Percentiles rank a stretch among this genome's conserved stretches.
Evolutionary conservation across 2,329 filamentous ascomycete genomes (phyloP).

Genomic region (Aspergillus brasiliensis): DNA sequence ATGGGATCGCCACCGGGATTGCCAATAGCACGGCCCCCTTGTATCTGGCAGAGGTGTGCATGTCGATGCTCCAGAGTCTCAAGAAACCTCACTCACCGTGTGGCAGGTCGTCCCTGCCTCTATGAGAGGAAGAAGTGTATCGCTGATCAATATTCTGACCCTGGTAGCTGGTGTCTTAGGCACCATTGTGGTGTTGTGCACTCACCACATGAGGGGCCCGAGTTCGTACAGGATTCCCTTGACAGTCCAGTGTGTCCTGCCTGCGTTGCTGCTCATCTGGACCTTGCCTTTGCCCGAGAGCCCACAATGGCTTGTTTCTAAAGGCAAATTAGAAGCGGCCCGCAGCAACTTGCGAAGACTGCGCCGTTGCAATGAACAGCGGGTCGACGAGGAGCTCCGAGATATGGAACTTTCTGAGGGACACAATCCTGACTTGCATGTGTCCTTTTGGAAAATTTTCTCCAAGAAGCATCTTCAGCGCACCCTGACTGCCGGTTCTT

Average conservation of each 20-base stretch:
- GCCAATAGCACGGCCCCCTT: constrained; percentile 38
- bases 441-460: constrained; percentile 42
- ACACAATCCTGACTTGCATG: constrained; percentile 25
- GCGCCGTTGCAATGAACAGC: constrained; percentile 32
- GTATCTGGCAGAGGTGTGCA: constrained; percentile 37
- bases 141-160: constrained; percentile 35
- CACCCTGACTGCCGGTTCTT: constrained; percentile 39
- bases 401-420: constrained; percentile 33
- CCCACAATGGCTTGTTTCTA: constrained; percentile 36
- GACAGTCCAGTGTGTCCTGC: constrained; percentile 37
- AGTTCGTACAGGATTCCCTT: constrained; percentile 40
- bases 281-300: constrained; percentile 38
- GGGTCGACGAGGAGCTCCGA: constrained; percentile 36
- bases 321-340: constrained; percentile 33
- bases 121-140: constrained; percentile 35
- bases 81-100: background rate
- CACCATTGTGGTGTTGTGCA: constrained; percentile 38
- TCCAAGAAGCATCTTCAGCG: constrained; percentile 36
- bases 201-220: constrained; percentile 27
- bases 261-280: constrained; percentile 31
- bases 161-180: constrained; percentile 34
- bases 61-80: background rate
- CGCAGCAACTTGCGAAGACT: constrained; percentile 34
- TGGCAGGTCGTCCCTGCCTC: constrained; percentile 35
- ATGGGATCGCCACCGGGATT: constrained; percentile 35